phyloP scores from a whole-genome alignment of 306 rosid genomes.

The Vigna unguiculata region DNA sequence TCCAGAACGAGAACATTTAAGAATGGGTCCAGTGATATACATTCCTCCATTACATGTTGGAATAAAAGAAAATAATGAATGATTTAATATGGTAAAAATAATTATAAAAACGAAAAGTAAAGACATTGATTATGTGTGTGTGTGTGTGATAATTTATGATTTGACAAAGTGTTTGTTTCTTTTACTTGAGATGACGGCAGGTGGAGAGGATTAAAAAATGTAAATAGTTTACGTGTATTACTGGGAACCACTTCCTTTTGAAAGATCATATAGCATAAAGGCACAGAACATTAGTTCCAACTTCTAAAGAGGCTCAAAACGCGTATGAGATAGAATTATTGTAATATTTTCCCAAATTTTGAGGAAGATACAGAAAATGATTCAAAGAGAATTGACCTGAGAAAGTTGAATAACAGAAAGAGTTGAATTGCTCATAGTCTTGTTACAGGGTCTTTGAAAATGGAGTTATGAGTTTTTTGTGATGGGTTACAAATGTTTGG shows the following conservation, averaged over 20 bases:
- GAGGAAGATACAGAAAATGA: constrained; percentile 30
- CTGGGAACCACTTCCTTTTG: not conserved
- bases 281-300: not conserved
- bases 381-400: constrained; percentile 51
- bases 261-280: not conserved
- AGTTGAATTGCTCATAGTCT: constrained; percentile 26
- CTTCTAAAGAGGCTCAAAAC: constrained; percentile 35
- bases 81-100: too few relatives aligned
- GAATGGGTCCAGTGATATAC: not conserved
- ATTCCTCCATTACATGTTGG: not conserved
- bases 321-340: constrained; percentile 37
- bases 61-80: not conserved
- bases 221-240: not conserved
- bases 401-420: constrained; percentile 42
- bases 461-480: constrained; percentile 23
- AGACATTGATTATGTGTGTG: not conserved
- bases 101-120: not conserved
- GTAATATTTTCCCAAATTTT: constrained; percentile 7
- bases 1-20: not conserved
- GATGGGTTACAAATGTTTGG: constrained; percentile 31
- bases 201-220: constrained; percentile 8
- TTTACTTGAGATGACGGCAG: constrained; percentile 35
- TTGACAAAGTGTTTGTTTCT: not conserved
- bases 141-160: not conserved
- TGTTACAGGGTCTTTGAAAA: constrained; percentile 35